Conservation (phyloP, 129 eudicot species). For the Flaveria robusta region DNA sequence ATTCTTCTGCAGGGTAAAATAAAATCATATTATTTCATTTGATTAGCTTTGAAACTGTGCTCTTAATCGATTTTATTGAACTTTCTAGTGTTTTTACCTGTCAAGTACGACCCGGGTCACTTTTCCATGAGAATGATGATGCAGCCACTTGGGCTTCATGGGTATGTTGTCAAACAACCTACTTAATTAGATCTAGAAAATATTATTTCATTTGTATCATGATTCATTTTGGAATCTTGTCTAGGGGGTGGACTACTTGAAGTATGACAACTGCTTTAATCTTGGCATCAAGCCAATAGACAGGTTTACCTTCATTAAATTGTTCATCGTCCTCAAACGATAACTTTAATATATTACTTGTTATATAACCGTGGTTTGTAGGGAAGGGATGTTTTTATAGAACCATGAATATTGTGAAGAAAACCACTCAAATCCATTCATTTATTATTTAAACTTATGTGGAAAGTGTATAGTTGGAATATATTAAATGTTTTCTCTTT, state of each 20-base stretch:
- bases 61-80: constrained; percentile 12
- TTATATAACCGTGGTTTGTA: constrained; percentile 6
- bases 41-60: neutral
- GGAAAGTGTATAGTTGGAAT: too few relatives aligned
- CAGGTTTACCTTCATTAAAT: constrained; percentile 45
- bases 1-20: constrained; percentile 94
- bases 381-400: too few relatives aligned
- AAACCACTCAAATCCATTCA: too few relatives aligned
- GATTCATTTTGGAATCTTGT: constrained; percentile 24
- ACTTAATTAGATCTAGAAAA: neutral
- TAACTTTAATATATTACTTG: neutral
- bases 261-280: constrained; percentile 98
- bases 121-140: constrained; percentile 79
- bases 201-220: neutral
- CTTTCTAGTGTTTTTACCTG: constrained; percentile 78
- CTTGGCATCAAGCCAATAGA: constrained; percentile 75
- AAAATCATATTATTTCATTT: constrained; percentile 11
- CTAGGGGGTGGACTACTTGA: constrained; percentile 91
- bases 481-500: too few relatives aligned
- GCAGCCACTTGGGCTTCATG: constrained; percentile 91
- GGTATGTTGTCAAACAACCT: constrained; percentile 53
- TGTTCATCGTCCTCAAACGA: neutral
- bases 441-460: too few relatives aligned
- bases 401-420: too few relatives aligned
- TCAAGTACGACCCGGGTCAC: constrained; percentile 92